Conservation (phyloP, 202 grass and related monocot species). For the Schoenoplectus tabernaemontani region DNA sequence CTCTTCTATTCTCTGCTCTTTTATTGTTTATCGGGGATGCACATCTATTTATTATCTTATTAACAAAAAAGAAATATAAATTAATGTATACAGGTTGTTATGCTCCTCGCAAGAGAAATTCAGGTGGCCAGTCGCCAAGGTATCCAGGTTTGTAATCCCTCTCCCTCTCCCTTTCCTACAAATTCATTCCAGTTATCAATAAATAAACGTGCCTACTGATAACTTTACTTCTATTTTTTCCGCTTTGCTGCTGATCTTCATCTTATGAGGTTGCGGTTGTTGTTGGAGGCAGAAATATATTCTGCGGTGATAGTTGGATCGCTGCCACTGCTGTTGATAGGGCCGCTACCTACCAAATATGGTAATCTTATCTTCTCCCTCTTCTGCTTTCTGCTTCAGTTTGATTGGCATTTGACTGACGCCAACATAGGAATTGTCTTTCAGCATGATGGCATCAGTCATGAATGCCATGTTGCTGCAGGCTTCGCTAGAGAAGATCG, state of each 20-base stretch:
- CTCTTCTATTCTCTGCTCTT: not conserved
- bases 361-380: slow-evolving; percentile 18
- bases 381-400: not conserved
- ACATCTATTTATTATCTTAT: no score
- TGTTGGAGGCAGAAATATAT: slow-evolving; percentile 81
- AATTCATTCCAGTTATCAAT: not conserved
- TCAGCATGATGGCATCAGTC: slow-evolving; percentile 90
- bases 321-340: slow-evolving; percentile 71
- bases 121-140: slow-evolving; percentile 60
- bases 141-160: slow-evolving; percentile 46
- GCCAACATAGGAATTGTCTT: not conserved
- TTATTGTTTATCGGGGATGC: no score
- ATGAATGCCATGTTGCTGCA: slow-evolving; percentile 91
- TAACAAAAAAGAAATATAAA: no score
- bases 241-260: slow-evolving; percentile 16
- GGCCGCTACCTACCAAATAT: slow-evolving; percentile 59
- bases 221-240: not conserved
- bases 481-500: slow-evolving; percentile 83
- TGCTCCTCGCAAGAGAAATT: slow-evolving; percentile 93
- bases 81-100: slow-evolving; percentile 48
- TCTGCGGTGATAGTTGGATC: slow-evolving; percentile 66
- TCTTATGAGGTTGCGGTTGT: slow-evolving; percentile 67
- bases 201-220: not conserved
- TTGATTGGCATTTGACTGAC: not conserved
- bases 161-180: not conserved